Evolutionary conservation across 2,329 filamentous ascomycete species (phyloP), one percentile per base, ranked within the genome.

Genomic region (Pezicula carpinea): DNA sequence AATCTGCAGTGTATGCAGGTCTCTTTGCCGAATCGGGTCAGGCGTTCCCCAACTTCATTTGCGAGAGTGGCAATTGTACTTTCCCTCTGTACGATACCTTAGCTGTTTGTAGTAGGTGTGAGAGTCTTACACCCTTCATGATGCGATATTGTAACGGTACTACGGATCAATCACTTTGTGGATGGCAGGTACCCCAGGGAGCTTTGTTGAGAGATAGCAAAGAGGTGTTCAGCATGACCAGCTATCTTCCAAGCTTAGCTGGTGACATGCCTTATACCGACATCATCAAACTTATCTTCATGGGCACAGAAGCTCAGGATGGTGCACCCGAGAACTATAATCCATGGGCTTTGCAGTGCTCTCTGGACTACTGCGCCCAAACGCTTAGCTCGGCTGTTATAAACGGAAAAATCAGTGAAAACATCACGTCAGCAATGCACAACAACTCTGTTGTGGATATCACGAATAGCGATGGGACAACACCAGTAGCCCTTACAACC

Each of bases 221-320:
- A 23, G 38, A 40, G 14, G 38, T 26, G n/a, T 40, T 40, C 38
- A 40, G 38, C 38, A 40, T 40, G 38, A 40, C 38, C 19, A 40
- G 38, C n/a, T 40, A 23, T 17, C 14, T 26, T 22, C 38, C 38
- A 13, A 40, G 38, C 19, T 3, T 29, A 23, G 10, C n/a, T 14
- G 38, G 38, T 10, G 38, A 40, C 17, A 40, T 40, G 38, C 38
- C 38, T 5, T 40, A 40, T 17, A 40, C 38, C 10, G 26, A 29
- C 19, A 23, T 40, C 15, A 40, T 40, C 38, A 40, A 40, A n/a
- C 38, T 40, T 5, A 40, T 40, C 19, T 40, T 40, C 19, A 40
- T 40, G 38, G 38, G 38, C 21, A 40, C 38, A 5, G 38, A 40
- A 15, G 38, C 38, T 3, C 38, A 40, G 26, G 38, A 26, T 23